Percentiles rank a stretch among this genome's conserved stretches.
Conservation (phyloP, 225 moss, liverwort and hornwort species). For the Asterella californica region DNA sequence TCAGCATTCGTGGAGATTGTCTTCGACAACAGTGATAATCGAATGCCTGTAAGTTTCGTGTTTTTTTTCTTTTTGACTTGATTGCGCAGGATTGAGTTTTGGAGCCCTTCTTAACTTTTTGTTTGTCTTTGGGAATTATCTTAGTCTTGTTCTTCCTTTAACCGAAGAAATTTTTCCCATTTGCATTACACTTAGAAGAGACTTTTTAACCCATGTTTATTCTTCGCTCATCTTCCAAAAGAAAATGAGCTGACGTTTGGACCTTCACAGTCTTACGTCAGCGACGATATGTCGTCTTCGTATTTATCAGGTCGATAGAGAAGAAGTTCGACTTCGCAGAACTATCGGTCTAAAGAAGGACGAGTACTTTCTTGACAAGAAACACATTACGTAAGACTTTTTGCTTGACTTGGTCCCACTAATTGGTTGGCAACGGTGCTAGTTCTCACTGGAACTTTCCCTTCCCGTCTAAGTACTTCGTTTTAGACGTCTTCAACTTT, state of each 20-base stretch:
- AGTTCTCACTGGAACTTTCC: neutral
- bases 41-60: constrained; percentile 65
- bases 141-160: neutral
- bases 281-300: constrained; percentile 5
- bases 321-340: constrained; percentile 88
- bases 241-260: too few relatives aligned
- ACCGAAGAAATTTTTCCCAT: too few relatives aligned
- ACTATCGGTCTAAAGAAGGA: constrained; percentile 94
- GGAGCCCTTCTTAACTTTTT: neutral
- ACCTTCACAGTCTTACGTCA: neutral
- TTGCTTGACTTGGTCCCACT: neutral
- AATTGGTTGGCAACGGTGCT: neutral
- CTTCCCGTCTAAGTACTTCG: neutral
- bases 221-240: too few relatives aligned
- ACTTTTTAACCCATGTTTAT: too few relatives aligned
- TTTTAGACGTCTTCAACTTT: neutral
- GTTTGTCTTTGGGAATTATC: neutral
- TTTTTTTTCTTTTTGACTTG: neutral
- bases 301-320: constrained; percentile 67
- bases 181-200: too few relatives aligned
- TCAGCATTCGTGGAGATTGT: constrained; percentile 98
- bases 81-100: neutral
- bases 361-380: constrained; percentile 95
- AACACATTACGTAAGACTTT: constrained; percentile 73
- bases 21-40: constrained; percentile 91